Base-by-base conservation (phyloP, 1,139 yeast species). In the Geotrichum bryndzae region DNA sequence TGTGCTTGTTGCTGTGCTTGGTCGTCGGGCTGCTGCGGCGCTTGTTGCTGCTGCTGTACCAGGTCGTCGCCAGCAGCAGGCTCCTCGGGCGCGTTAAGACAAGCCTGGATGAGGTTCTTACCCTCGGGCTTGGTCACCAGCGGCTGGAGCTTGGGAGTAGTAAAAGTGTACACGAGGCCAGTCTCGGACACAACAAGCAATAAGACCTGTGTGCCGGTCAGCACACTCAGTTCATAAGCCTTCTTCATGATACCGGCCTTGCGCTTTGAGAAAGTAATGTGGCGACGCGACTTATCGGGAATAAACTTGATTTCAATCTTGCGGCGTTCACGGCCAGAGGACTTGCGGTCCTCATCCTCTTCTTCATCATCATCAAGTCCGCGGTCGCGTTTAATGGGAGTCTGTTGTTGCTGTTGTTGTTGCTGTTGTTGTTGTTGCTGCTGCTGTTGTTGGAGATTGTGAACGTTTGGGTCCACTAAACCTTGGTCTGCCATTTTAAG, bases 161-260 rank as follows among this genome's bases (percentile, higher is more conserved):
- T 92, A 75, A 94, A 94, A n/a, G 99, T 94, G 76, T 94, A 95
- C 65, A 94, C 99, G 67, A 94, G 84, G 7, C 99, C 99, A 25
- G 99, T 94, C 76, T 94, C 99, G 60, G 96, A 88, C 52, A 94
- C 98, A 64, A 95, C 99, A 69, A 94, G 83, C 64, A 94, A 80
- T 68, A 94, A 82, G 46, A 94, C 98, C 76, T 94, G 99, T 53
- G 98, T 94, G 59, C 99, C 99, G 10, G 99, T 94, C 69, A 94
- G 82, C 58, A 95, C 98, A 31, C 96, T 87, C 68, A 94, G 82
- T 75, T 94, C 99, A 77, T 94, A 94, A 22, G 99, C 99, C 79
- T 94, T 78, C 79, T 94, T 94, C 99, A 94, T 94, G 71, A 94
- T 94, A 67, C 99, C 99, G 53, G 97, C 98, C 77, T 94, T 92